Base-by-base conservation (phyloP, 768 basidiomycete species). In the Termitomyces sp. region DNA sequence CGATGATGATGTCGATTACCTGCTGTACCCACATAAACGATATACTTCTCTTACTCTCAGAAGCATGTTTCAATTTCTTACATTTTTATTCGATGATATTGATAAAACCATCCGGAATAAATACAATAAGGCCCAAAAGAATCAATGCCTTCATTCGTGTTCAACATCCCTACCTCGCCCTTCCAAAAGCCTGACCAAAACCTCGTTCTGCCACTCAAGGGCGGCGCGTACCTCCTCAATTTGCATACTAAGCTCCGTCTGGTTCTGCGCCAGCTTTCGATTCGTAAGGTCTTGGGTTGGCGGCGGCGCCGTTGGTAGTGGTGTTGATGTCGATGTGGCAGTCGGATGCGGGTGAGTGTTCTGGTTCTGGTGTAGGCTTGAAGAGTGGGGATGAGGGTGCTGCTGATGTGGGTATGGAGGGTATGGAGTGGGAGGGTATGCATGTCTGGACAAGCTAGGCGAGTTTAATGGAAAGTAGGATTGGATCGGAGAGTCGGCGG, bases 191-290 rank as follows among this genome's bases (percentile, higher is more conserved):
- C 71, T 64, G 49, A 64, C 54, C 20, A 90, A 70, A 68, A 88
- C 65, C 64, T 72, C 72, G 3, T 82, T 81, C 62, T 90, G 88
- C 56, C 66, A 66, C 66, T 87, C 84, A n/a, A 89, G 76, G 7
- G 78, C 74, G 6, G 62, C 68, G 12, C 78, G 73, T 43, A 90
- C 72, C 56, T 85, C 84, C 9, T 75, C 69, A 46, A 91, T 86
- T 70, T 90, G 87, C 45, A 71, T 71, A 59, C 82, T 83, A 43
- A 91, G 72, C 68, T 86, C 86, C 9, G 79, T 79, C 66, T 87
- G 86, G 59, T 86, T 87, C 64, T 84, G 79, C 4, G 83, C 84
- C 1, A 86, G 73, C 63, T 87, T 87, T 35, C 78, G 69, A 57
- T 86, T 86, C 0, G 77, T 73, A 13, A 86, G 72, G 58, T 87